Base-by-base conservation (phyloP, 2,329 filamentous ascomycete genomes). In the Drechslerella stenobrocha region DNA sequence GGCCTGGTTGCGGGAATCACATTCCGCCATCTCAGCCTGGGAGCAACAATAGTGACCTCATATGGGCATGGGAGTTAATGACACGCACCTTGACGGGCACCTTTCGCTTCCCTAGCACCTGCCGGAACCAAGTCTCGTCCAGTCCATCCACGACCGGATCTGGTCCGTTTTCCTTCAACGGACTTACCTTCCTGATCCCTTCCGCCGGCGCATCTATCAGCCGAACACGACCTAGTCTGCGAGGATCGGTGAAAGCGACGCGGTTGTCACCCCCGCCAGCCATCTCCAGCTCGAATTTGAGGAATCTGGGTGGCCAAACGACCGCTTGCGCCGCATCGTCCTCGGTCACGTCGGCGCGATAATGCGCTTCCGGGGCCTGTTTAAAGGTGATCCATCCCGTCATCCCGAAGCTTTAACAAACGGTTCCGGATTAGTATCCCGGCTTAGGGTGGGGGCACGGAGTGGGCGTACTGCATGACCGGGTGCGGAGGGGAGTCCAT, bases 31-130 rank as follows among this genome's bases (percentile, higher is more conserved):
- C 11, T 11, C 20, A 37, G 15, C 15, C 5, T 50, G n/a, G n/a
- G n/a, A n/a, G n/a, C n/a, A n/a, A n/a, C n/a, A n/a, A n/a, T n/a
- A n/a, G n/a, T n/a, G n/a, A n/a, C n/a, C n/a, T n/a, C n/a, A n/a
- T n/a, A n/a, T n/a, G n/a, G n/a, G n/a, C n/a, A n/a, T n/a, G n/a
- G n/a, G n/a, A n/a, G n/a, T n/a, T n/a, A n/a, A n/a, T n/a, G n/a
- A n/a, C n/a, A n/a, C n/a, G n/a, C n/a, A n/a, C 64, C 76, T 97
- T 97, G 70, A 97, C 83, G 0, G 92, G 91, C 0, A 96, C 88
- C 73, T 84, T 89, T 56, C 92, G 90, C 60, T 81, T 84, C 50
- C 78, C 80, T 79, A 96, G 80, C 76, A 89, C 88, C 57, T 80
- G 76, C n/a, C 76, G 77, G 15, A 98, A 77, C 81, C 89, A 97